Base-by-base conservation (phyloP, 176 grass and related monocot genomes). In the Cocos nucifera region DNA sequence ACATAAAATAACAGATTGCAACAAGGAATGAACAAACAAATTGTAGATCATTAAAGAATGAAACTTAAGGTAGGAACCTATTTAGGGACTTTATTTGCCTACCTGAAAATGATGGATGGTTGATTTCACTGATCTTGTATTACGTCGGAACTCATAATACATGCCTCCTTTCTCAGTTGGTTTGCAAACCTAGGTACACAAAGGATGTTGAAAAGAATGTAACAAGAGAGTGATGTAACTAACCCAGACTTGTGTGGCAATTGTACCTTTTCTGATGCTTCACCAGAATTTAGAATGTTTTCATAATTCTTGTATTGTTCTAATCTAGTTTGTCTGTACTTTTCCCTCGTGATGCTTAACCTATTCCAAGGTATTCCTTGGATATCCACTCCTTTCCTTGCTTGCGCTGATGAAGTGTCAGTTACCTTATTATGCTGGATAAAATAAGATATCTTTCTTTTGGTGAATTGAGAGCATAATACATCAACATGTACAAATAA, bases 101-200 rank as follows among this genome's bases (percentile, higher is more conserved):
- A 90, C 91, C 75, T 96, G 80, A 30, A 90, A 87, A 90, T 96
- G 91, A 85, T 75, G 75, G 73, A 96, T 82, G 17, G 69, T 77
- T 4, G 86, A 65, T 73, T 79, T 96, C 17, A 96, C 78, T 0
- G 86, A 82, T 78, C 75, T 87, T 50, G 91, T 80, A 75, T 78
- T 96, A 19, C 61, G 61, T 57, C 78, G 69, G 63, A 95, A 95
- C 35, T 90, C 83, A 15, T 95, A 95, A 80, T 72, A 96, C 44
- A 79, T 48, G 26, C 70, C 61, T 5, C 72, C 83, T 80, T 85
- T 90, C 57, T 85, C 78, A 51, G 66, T 53, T 57, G 68, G 63
- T 52, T 70, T 80, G 53, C 85, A 85, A 28, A 58, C 59, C 90
- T 95, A 61, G 18, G 55, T 75, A 56, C 67, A 64, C 60, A 8